A percentile compares a stretch with the other conserved stretches of the same genome.
Conservation (phyloP, 371 early-diverging fungal genomes). For the Dentiscutata heterogama region DNA sequence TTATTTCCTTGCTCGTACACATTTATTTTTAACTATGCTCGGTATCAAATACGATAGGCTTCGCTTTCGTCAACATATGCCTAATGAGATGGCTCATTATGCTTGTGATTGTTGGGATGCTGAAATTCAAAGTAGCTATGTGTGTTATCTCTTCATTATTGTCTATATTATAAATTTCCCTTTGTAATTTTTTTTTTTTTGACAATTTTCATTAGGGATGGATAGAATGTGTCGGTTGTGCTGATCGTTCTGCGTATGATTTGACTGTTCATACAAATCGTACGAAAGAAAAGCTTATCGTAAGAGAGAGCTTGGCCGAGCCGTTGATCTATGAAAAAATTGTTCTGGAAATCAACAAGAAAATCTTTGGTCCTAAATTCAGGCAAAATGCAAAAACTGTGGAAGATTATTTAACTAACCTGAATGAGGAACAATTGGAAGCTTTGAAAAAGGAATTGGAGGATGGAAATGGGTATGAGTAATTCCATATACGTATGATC, state of each 20-base stretch:
- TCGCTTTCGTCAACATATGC: slow-evolving; percentile 99
- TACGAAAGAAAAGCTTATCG: slow-evolving; percentile 95
- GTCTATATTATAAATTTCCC: not conserved
- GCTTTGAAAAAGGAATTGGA: slow-evolving; percentile 67
- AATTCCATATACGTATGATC: not conserved
- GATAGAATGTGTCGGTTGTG: slow-evolving; percentile 99
- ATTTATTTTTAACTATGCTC: slow-evolving; percentile 92
- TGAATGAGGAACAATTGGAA: slow-evolving; percentile 72
- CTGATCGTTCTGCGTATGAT: slow-evolving; percentile 99
- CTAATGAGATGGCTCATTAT: slow-evolving; percentile 99
- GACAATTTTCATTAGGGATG: slow-evolving; percentile 80
- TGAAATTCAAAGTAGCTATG: slow-evolving; percentile 91
- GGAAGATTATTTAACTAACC: slow-evolving; percentile 75
- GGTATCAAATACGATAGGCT: slow-evolving; percentile 93
- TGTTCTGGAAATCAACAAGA: slow-evolving; percentile 92
- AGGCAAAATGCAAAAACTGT: slow-evolving; percentile 94
- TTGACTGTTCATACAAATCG: slow-evolving; percentile 92
- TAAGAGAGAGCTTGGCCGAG: slow-evolving; percentile 88
- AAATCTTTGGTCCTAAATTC: slow-evolving; percentile 93
- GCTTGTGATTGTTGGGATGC: slow-evolving; percentile 99
- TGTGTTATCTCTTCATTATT: slow-evolving; percentile 50
- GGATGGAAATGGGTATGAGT: slow-evolving; percentile 46
- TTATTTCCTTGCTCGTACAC: slow-evolving; percentile 98
- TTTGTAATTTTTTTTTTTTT: not conserved
- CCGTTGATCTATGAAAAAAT: slow-evolving; percentile 84